phyloP scores from a whole-genome alignment of 306 rosid genomes.

The Benincasa hispida region DNA sequence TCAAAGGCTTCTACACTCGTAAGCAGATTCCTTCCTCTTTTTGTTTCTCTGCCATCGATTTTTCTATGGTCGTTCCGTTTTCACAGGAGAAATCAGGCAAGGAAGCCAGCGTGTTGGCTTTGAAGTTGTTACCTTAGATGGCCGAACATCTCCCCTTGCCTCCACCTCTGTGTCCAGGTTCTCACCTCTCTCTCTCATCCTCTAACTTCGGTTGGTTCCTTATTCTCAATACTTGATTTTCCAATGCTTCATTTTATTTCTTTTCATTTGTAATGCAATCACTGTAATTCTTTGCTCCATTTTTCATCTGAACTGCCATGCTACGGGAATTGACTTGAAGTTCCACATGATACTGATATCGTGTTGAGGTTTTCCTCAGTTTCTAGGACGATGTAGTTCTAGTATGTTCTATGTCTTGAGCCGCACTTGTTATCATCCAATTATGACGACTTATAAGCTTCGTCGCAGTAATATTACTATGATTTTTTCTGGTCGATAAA shows the following conservation, averaged over 20 bases:
- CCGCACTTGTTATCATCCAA: not conserved
- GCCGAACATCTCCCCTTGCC: constrained; percentile 58
- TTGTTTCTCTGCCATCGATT: not conserved
- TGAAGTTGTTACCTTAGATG: constrained; percentile 66
- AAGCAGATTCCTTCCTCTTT: constrained; percentile 7
- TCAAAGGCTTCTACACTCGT: constrained; percentile 80
- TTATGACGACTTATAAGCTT: not conserved
- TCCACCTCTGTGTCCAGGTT: constrained; percentile 48
- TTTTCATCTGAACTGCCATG: not conserved
- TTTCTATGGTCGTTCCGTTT: not conserved
- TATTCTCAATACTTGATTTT: not conserved
- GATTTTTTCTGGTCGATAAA: not conserved
- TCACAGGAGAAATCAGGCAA: constrained; percentile 57
- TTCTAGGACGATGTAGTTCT: not conserved
- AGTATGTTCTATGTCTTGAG: not conserved
- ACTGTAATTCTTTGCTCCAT: not conserved
- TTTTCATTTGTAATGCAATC: not conserved
- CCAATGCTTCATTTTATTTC: not conserved
- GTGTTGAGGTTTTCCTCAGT: not conserved
- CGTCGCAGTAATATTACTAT: not conserved
- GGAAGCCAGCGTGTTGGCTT: constrained; percentile 58
- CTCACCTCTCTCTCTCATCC: not conserved
- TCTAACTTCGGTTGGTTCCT: not conserved
- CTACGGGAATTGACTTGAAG: not conserved
- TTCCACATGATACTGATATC: not conserved